Evolutionary conservation across 2,329 filamentous ascomycete species (phyloP).

Genomic region (Graphilbum ipis-grandicollis): DNA sequence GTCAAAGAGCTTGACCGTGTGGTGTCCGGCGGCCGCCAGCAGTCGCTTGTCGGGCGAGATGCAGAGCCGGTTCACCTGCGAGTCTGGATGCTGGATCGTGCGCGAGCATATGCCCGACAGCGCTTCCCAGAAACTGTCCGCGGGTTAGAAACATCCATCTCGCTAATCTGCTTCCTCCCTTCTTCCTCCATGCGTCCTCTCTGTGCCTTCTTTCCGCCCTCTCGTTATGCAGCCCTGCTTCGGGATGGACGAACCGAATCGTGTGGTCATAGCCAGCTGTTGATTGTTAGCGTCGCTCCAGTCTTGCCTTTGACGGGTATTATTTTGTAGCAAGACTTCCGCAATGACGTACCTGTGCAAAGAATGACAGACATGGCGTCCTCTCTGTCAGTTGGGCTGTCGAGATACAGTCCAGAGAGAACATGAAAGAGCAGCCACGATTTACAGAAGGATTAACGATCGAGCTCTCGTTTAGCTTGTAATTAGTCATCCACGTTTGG

Average conservation of each 20-base stretch:
- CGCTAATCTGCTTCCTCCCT: too few relatives aligned
- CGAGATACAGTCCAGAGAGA: background rate
- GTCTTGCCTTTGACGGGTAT: too few relatives aligned
- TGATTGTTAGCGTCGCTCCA: too few relatives aligned
- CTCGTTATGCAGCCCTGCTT: too few relatives aligned
- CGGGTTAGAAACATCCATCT: background rate
- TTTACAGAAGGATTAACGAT: too few relatives aligned
- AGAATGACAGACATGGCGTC: constrained; percentile 41
- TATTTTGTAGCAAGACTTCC: too few relatives aligned
- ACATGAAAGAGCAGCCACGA: too few relatives aligned
- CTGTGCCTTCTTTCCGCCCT: too few relatives aligned
- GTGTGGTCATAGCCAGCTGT: constrained; percentile 46
- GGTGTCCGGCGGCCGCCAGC: constrained; percentile 62
- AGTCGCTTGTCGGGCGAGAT: constrained; percentile 97
- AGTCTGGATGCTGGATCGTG: constrained; percentile 95
- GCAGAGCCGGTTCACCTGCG: constrained; percentile 93
- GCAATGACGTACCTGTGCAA: constrained; percentile 43
- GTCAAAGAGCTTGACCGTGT: constrained; percentile 93
- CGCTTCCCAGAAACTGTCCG: constrained; percentile 99
- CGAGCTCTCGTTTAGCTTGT: too few relatives aligned
- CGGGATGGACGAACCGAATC: constrained; percentile 28
- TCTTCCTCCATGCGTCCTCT: too few relatives aligned
- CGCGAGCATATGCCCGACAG: constrained; percentile 94
- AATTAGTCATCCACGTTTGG: too few relatives aligned
- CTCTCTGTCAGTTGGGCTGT: too few relatives aligned